These are phyloP conservation scores for Rhizopogon sp. DNA, from an alignment of 768 basidiomycete species.

Conservation along the genomic window DNA sequence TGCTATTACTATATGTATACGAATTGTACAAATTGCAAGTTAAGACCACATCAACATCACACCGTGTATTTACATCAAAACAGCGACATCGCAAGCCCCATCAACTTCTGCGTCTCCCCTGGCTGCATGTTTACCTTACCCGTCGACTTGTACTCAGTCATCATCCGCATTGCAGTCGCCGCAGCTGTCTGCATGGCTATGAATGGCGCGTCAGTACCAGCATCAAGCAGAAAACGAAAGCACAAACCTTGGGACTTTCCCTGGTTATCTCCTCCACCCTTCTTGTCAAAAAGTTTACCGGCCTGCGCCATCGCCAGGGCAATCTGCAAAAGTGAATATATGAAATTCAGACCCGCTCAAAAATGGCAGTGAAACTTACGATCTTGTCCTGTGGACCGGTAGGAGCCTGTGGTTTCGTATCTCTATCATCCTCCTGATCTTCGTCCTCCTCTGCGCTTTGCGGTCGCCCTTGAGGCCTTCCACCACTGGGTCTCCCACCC, in stretches of 20 bases:
- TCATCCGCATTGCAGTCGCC: constrained; percentile 24
- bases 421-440: constrained; percentile 8
- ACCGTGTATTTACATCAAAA: constrained; percentile 7
- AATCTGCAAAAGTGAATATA: constrained; percentile 12
- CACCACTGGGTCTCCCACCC: constrained; percentile 2
- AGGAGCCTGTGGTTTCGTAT: constrained; percentile 3
- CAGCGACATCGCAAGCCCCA: constrained; percentile 21
- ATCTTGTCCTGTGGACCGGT: constrained; percentile 23
- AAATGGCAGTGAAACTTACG: constrained; percentile 10
- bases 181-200: constrained; percentile 29
- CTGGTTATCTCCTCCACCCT: constrained; percentile 13
- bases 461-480: not conserved
- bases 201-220: not conserved
- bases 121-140: constrained; percentile 21
- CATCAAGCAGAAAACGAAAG: not conserved
- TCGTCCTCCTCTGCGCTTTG: not conserved
- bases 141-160: constrained; percentile 15
- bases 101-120: constrained; percentile 22
- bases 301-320: constrained; percentile 27
- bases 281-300: constrained; percentile 28
- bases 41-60: not conserved
- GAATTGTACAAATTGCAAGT: not conserved
- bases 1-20: too few species aligned
- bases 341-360: not conserved
- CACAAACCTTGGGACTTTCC: constrained; percentile 24